phyloP scores from a whole-genome alignment of 441 rosid genomes.

The Gossypium laxum region DNA sequence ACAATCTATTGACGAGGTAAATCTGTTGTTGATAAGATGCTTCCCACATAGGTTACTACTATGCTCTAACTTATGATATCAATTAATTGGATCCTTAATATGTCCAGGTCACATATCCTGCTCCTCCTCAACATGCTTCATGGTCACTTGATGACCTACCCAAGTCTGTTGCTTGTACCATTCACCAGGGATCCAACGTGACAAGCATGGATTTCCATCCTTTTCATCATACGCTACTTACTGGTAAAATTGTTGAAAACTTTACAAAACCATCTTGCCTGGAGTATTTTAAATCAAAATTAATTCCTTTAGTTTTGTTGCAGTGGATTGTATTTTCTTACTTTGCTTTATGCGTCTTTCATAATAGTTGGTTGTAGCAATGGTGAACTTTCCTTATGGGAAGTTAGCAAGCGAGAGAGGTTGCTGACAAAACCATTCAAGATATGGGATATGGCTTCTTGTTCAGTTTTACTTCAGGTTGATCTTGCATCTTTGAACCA shows the following conservation, averaged over 20 bases:
- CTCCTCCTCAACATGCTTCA: slow-evolving; percentile 21
- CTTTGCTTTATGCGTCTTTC: slow-evolving; percentile 3
- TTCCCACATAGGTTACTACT: not conserved
- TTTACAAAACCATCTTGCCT: not conserved
- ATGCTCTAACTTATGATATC: not conserved
- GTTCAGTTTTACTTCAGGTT: slow-evolving; percentile 21
- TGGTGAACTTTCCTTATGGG: slow-evolving; percentile 28
- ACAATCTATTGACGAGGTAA: slow-evolving; percentile 30
- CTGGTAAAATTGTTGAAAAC: slow-evolving; percentile 15
- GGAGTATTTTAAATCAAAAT: not conserved
- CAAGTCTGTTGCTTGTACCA: slow-evolving; percentile 21
- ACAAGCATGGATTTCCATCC: slow-evolving; percentile 36
- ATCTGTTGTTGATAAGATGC: not conserved
- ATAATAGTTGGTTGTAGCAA: slow-evolving; percentile 22
- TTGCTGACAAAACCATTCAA: slow-evolving; percentile 23
- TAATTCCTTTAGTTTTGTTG: not conserved
- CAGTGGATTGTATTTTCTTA: not conserved
- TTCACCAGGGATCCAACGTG: slow-evolving; percentile 25
- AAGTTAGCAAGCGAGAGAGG: slow-evolving; percentile 22
- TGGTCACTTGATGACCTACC: slow-evolving; percentile 27
- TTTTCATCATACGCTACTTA: slow-evolving; percentile 20
- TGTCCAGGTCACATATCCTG: slow-evolving; percentile 16
- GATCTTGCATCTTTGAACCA: not conserved
- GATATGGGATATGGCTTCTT: slow-evolving; percentile 16
- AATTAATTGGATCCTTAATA: not conserved